Evolutionary conservation across 2,329 filamentous ascomycete species (phyloP), one percentile per base, ranked within the genome.

Genomic region (Xylaria sp.): DNA sequence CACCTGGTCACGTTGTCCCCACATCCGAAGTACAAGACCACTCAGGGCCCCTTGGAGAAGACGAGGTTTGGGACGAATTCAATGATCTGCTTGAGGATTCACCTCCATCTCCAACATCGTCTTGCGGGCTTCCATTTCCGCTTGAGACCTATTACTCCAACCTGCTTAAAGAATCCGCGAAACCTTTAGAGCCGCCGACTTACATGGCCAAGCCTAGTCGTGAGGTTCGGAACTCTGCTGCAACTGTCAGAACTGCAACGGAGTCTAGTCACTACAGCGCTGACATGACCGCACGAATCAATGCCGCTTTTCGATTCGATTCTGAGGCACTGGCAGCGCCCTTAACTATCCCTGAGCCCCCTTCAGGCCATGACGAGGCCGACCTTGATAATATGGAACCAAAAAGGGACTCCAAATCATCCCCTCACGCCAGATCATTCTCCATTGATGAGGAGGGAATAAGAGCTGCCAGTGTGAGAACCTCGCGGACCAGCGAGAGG

Each of bases 41-140:
- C 1, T 82, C 81, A 46, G 86, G 87, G 3, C 88, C 87, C 0
- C 83, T 89, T 3, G 87, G 80, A 0, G 91, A 96, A 67, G 94
- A 97, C 70, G 94, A 97, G 73, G 85, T 97, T 1, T 98, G 94
- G 94, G 89, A 94, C 54, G 94, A 96, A 76, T 97, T 96, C 73
- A 89, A 98, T 68, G 94, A 97, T 70, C 80, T 97, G 12, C 85
- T 97, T 57, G 91, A 91, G 55, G 89, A 92, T 11, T 77, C 77
- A 1, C 82, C 82, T 2, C 77, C 78, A 1, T 87, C 86, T 0
- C 78, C 83, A 4, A 83, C 82, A 0, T 87, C 85, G 0, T 88
- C 87, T 0, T 79, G 81, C 25, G 84, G 84, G 0, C 73, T 81
- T 58, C 82, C 87, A 21, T 85, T 88, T 71, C 81, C 85, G 65